Evolutionary conservation across 208 protist genomes (phyloP).

Genomic region (Trypanosoma cruzi): DNA sequence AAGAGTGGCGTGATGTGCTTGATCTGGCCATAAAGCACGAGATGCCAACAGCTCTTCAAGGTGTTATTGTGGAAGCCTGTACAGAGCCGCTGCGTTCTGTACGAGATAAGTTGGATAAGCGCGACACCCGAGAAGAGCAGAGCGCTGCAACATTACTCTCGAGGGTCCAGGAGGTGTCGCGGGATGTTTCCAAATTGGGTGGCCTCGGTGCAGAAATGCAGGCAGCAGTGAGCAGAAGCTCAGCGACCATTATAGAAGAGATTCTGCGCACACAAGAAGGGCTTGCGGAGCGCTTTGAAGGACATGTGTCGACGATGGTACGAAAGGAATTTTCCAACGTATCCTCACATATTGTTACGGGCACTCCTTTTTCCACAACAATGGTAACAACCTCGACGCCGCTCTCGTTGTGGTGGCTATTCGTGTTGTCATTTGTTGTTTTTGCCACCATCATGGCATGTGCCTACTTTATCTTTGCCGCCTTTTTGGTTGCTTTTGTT

Average conservation of each 20-base stretch:
- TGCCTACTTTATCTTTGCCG: constrained; percentile 72
- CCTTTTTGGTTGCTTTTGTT: constrained; percentile 77
- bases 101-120: background rate
- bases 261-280: constrained; percentile 11
- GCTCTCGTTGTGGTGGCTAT: constrained; percentile 55
- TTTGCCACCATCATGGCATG: constrained; percentile 44
- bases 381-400: background rate
- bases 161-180: constrained; percentile 19
- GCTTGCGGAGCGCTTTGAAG: constrained; percentile 16
- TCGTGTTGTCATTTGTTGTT: constrained; percentile 42
- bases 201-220: constrained; percentile 11
- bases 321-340: background rate
- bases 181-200: constrained; percentile 10
- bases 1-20: constrained; percentile 16
- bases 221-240: constrained; percentile 12
- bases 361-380: background rate
- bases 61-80: constrained; percentile 2
- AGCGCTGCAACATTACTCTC: constrained; percentile 11
- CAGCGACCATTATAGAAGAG: constrained; percentile 13
- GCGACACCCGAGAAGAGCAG: constrained; percentile 5
- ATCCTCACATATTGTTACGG: background rate
- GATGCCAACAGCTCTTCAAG: constrained; percentile 4
- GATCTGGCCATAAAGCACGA: constrained; percentile 6
- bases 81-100: constrained; percentile 19
- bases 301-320: background rate